Conservation (phyloP, 2,329 filamentous ascomycete species). For the Sclerotinia subarctica region DNA sequence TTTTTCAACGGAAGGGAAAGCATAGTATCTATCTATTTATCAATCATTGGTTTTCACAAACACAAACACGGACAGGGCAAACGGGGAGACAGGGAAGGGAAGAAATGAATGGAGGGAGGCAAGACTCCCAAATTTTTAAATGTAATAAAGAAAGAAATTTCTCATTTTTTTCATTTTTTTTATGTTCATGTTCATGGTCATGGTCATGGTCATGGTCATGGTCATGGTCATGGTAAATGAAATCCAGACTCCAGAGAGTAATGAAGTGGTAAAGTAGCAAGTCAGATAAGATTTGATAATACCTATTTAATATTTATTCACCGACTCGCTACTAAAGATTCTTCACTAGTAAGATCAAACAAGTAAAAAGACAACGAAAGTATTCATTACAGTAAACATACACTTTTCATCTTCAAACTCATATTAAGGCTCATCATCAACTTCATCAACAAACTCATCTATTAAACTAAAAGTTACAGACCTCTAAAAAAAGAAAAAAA, state of each 20-base stretch:
- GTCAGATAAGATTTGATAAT: background rate
- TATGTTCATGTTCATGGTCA: background rate
- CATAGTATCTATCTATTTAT: background rate
- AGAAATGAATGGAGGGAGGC: background rate
- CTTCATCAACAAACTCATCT: background rate
- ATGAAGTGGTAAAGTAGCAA: background rate
- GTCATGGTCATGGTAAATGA: background rate
- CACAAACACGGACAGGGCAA: background rate
- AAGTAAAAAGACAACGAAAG: background rate
- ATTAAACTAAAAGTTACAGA: background rate
- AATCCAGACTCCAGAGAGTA: background rate
- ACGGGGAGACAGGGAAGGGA: background rate
- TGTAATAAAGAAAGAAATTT: slow-evolving; percentile 5
- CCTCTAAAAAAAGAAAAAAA: background rate
- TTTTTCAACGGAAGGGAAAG: background rate
- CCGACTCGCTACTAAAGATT: background rate
- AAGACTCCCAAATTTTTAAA: slow-evolving; percentile 6
- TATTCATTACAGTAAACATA: background rate
- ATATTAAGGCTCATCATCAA: background rate
- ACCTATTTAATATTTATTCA: too few species aligned
- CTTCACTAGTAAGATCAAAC: background rate
- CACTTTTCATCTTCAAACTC: background rate
- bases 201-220: background rate
- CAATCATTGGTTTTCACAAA: slow-evolving; percentile 3
- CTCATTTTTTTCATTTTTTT: too few species aligned